Base-by-base conservation (phyloP, 2,329 filamentous ascomycete species). In the Colletotrichum endophyticum region DNA sequence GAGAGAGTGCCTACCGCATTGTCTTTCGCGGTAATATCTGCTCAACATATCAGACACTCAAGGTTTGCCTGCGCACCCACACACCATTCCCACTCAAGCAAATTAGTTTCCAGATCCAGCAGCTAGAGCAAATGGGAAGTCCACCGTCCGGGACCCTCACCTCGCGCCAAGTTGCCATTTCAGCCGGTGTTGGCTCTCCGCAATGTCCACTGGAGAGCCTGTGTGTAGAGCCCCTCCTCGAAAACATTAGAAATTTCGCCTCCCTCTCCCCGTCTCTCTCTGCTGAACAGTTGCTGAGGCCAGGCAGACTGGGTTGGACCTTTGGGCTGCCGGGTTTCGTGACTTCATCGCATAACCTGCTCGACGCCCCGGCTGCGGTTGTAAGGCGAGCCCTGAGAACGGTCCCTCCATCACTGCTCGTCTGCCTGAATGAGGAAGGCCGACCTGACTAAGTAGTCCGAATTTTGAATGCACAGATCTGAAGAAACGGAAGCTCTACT, bases 401-500 rank as follows among this genome's bases (percentile, higher is more conserved):
- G 25, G 57, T 39, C 66, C 71, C 32, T 25, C 22, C 66, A 56
- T 13, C 39, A n/a, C 61, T 30, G 28, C 27, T 28, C 28, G 27
- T 28, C 62, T 22, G 32, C 32, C 62, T 66, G 30, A 27, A n/a
- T 36, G n/a, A 12, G 34, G 34, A 66, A 27, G 32, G 32, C n/a
- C 32, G 19, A 63, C 72, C 62, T 75, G 69, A 75, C 73, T 72
- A 75, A 75, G 72, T 72, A 39, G 63, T 68, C 49, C 56, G 63
- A 73, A n/a, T 30, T 34, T 27, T 44, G 19, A 34, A 53, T 63
- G 19, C 44, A 53, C 39, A 32, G 16, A 67, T 19, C 15, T 28
- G 19, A 59, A 34, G 62, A 59, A 34, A 36, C 19, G 70, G 73
- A 69, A 76, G 57, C 64, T 73, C 32, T 69, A 68, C 56, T 68